phyloP scores from a whole-genome alignment of 768 basidiomycete species.

The Tricholoma sp. region DNA sequence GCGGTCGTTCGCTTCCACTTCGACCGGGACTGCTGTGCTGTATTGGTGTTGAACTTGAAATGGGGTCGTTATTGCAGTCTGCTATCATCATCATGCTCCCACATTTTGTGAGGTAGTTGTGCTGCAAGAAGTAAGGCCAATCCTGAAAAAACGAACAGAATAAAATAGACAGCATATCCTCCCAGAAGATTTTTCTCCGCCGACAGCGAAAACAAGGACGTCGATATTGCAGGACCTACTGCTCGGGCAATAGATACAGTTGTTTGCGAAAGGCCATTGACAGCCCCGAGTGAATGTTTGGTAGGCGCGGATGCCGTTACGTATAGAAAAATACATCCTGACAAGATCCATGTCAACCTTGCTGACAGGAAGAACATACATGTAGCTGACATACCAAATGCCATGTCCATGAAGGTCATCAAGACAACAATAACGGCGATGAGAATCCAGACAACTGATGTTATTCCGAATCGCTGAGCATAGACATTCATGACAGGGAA shows the following conservation, averaged over 20 bases:
- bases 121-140: conserved; percentile 31
- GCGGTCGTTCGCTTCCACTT: too few species aligned
- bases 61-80: background rate
- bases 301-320: conserved; percentile 49
- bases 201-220: conserved; percentile 51
- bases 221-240: conserved; percentile 45
- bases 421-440: conserved; percentile 23
- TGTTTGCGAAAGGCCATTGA: conserved; percentile 54
- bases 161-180: conserved; percentile 45
- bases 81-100: conserved; percentile 18
- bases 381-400: conserved; percentile 33
- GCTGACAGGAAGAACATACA: conserved; percentile 7
- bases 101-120: conserved; percentile 35
- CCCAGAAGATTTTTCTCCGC: conserved; percentile 41
- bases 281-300: conserved; percentile 48
- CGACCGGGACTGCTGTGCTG: too few species aligned
- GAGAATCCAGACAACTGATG: conserved; percentile 30
- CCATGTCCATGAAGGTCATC: conserved; percentile 35
- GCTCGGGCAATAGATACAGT: conserved; percentile 44
- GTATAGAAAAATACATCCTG: conserved; percentile 50
- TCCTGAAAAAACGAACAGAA: conserved; percentile 31
- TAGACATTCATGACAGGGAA: conserved; percentile 41
- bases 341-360: background rate
- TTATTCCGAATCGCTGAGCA: conserved; percentile 28
- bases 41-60: too few species aligned